phyloP scores from a whole-genome alignment of 78 protist species.

The Dictyostelium citrinum region DNA sequence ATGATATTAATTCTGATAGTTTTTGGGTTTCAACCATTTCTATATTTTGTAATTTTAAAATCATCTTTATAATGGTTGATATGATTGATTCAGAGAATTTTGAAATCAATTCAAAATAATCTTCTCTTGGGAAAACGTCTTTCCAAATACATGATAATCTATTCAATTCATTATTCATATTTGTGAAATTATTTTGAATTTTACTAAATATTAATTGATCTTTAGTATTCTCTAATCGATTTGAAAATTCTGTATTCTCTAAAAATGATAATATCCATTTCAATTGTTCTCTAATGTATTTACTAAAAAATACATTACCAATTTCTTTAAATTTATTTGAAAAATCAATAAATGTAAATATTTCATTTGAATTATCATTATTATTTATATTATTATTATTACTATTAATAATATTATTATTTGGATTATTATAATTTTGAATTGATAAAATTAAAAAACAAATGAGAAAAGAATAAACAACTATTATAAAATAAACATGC shows the following conservation, averaged over 20 bases:
- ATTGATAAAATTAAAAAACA: slow-evolving; percentile 13
- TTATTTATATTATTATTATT: not conserved
- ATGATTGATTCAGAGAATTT: slow-evolving; percentile 28
- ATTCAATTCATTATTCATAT: slow-evolving; percentile 15
- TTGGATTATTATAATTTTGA: not conserved
- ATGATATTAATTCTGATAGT: slow-evolving; percentile 6
- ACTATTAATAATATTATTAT: not conserved
- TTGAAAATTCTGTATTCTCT: slow-evolving; percentile 5
- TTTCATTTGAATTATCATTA: not conserved
- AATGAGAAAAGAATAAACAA: slow-evolving; percentile 44
- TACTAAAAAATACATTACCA: slow-evolving; percentile 16
- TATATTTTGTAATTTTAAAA: slow-evolving; percentile 46
- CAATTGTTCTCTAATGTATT: not conserved
- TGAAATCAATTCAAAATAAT: slow-evolving; percentile 32
- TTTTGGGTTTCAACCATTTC: slow-evolving; percentile 37
- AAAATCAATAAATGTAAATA: slow-evolving; percentile 37
- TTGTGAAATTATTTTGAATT: slow-evolving; percentile 43
- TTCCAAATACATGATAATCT: slow-evolving; percentile 45
- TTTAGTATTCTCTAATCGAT: slow-evolving; percentile 26
- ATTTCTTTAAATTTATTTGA: slow-evolving; percentile 6
- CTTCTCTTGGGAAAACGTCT: slow-evolving; percentile 40
- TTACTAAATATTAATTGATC: not conserved
- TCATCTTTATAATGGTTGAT: slow-evolving; percentile 28
- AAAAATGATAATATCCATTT: slow-evolving; percentile 3
- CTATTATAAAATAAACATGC: slow-evolving; percentile 64